Evolutionary conservation across 306 rosid species (phyloP).

Genomic region (Malus sieversii): DNA sequence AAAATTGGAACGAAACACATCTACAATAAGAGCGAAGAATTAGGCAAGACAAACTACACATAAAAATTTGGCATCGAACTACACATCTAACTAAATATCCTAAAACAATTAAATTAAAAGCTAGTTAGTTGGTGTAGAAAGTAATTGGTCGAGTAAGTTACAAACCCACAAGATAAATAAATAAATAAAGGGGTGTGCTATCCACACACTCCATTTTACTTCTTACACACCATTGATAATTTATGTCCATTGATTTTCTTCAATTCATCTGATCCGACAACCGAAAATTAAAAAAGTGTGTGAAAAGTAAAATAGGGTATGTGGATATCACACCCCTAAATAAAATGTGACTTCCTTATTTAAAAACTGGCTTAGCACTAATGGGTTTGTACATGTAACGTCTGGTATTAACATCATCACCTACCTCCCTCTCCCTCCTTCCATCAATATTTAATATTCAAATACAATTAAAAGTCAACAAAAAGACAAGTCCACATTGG

Average conservation of each 20-base stretch:
- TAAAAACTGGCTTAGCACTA: background rate
- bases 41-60: background rate
- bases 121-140: background rate
- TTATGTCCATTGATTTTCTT: too few species aligned
- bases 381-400: background rate
- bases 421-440: background rate
- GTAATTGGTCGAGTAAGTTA: background rate
- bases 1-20: background rate
- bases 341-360: background rate
- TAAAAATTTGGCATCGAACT: background rate
- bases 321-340: too few species aligned
- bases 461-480: conserved; percentile 2
- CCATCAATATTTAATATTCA: background rate
- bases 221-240: too few species aligned
- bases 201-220: too few species aligned
- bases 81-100: too few species aligned
- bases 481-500: conserved; percentile 19
- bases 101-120: background rate
- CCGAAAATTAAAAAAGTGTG: too few species aligned
- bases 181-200: background rate
- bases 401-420: background rate
- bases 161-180: background rate
- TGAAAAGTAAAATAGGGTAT: too few species aligned
- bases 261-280: too few species aligned
- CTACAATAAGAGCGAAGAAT: background rate